Conservation (phyloP, 106 monocot genomes). For the Iris macrosiphon region DNA sequence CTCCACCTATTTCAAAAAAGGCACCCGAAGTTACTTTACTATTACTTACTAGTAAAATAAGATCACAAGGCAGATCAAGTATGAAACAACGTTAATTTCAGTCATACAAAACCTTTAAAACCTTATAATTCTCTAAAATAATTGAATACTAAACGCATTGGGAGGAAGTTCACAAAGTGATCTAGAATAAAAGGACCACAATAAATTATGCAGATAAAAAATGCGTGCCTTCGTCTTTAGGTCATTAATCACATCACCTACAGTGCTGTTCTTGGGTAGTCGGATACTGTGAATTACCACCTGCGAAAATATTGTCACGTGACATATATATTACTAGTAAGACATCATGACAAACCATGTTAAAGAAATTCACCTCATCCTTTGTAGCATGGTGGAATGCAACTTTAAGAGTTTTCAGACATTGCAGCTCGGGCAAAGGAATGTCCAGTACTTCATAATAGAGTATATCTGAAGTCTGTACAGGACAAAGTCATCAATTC, state of each 20-base stretch:
- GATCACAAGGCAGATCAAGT: no score
- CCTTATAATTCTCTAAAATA: no score
- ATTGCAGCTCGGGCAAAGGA: conserved; percentile 92
- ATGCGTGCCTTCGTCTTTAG: conserved; percentile 73
- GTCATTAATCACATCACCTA: conserved; percentile 88
- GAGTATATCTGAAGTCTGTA: conserved; percentile 91
- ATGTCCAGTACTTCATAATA: conserved; percentile 97
- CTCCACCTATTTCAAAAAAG: conserved; percentile 50
- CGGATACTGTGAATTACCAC: conserved; percentile 80
- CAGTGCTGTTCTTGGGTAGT: conserved; percentile 90
- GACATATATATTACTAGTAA: no score
- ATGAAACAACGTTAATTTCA: no score
- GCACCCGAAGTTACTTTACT: not conserved
- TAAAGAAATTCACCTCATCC: conserved; percentile 58
- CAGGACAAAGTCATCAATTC: conserved; percentile 2
- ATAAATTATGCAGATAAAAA: not conserved
- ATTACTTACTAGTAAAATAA: no score
- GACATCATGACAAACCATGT: not conserved
- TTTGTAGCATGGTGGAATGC: conserved; percentile 91
- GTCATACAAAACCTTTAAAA: no score
- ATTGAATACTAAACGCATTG: no score
- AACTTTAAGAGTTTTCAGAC: conserved; percentile 91
- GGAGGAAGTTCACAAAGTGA: no score
- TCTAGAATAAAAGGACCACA: not conserved
- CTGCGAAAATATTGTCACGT: conserved; percentile 31